Percentiles rank a stretch among this genome's conserved stretches.
Evolutionary conservation across 75 land plant genomes (phyloP).

Genomic region (Azolla pinnata): DNA sequence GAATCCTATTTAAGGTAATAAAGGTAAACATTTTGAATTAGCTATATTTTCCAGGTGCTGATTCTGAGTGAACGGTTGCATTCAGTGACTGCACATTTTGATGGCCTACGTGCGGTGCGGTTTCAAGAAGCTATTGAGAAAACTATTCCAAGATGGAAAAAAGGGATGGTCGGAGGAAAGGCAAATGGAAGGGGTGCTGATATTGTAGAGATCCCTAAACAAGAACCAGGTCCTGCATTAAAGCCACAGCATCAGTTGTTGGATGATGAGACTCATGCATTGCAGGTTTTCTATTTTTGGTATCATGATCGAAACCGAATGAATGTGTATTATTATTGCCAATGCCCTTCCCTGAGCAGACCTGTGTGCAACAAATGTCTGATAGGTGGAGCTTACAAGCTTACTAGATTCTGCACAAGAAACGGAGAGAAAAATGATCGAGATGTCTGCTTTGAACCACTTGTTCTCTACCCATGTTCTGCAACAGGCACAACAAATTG

Average conservation of each 20-base stretch:
- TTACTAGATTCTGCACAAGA: constrained; percentile 73
- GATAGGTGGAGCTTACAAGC: constrained; percentile 66
- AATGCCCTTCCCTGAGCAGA: too few relatives aligned
- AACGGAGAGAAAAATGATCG: constrained; percentile 90
- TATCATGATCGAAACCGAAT: too few relatives aligned
- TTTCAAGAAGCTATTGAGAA: constrained; percentile 73
- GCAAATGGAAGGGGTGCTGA: constrained; percentile 5
- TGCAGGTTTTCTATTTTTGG: constrained; percentile 49
- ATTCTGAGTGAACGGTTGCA: constrained; percentile 76
- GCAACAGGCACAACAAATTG: constrained; percentile 92
- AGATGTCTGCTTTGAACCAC: constrained; percentile 90
- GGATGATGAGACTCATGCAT: constrained; percentile 88
- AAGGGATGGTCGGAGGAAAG: constrained; percentile 4
- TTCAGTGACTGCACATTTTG: constrained; percentile 69
- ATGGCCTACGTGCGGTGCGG: constrained; percentile 55
- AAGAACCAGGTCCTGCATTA: constrained; percentile 15
- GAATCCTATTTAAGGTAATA: too few relatives aligned
- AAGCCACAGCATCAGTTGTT: constrained; percentile 53
- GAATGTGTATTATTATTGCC: background rate
- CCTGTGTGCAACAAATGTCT: too few relatives aligned
- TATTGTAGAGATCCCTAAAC: constrained; percentile 17
- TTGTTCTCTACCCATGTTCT: constrained; percentile 83
- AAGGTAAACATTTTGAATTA: too few relatives aligned
- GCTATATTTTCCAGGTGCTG: constrained; percentile 50
- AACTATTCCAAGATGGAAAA: constrained; percentile 57